Base-by-base conservation (phyloP, 352 stramenopile genomes). In the Thraustotheca clavata region DNA sequence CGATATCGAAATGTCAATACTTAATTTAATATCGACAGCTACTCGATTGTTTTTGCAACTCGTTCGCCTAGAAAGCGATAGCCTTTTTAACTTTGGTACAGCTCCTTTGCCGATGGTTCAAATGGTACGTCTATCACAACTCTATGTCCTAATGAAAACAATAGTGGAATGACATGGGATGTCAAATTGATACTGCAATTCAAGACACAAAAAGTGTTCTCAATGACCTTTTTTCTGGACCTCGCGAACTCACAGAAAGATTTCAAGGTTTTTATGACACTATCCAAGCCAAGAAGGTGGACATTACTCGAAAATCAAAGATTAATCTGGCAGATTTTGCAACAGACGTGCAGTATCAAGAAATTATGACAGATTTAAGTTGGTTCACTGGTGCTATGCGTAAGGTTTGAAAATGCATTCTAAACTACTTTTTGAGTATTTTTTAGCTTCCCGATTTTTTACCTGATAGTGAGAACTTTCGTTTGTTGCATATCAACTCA, bases 321-420 rank as follows among this genome's bases (percentile, higher is more conserved):
- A 3, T 11, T 1, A 16, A 24, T 22, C 22, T 18, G n/a, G n/a
- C 16, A 24, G 22, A 35, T 20, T 52, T 54, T 31, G 9, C 57
- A 5, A 20, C 38, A 18, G 35, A 52, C 11, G 16, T 12, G 8
- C 12, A n/a, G 9, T 65, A 57, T 39, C 8, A 40, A 12, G 38
- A 24, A 4, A 55, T 65, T 2, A n/a, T 54, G 12, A 32, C 29
- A 4, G 18, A 65, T 29, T 32, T 65, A 20, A 4, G 16, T 8
- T 65, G 38, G 57, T 65, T 65, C 46, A 33, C 16, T 24, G 26
- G 38, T 11, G 34, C 54, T 49, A 5, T 7, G 9, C n/a, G n/a
- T n/a, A n/a, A n/a, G n/a, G n/a, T n/a, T n/a, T 47, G 31, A 36
- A 46, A 29, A 22, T 22, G 12, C 26, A 40, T 9, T 14, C 43